A percentile compares a stretch with the other conserved stretches of the same genome.
Evolutionary conservation across 2,329 filamentous ascomycete genomes (phyloP).

Genomic region (Colletotrichum plurivorum): DNA sequence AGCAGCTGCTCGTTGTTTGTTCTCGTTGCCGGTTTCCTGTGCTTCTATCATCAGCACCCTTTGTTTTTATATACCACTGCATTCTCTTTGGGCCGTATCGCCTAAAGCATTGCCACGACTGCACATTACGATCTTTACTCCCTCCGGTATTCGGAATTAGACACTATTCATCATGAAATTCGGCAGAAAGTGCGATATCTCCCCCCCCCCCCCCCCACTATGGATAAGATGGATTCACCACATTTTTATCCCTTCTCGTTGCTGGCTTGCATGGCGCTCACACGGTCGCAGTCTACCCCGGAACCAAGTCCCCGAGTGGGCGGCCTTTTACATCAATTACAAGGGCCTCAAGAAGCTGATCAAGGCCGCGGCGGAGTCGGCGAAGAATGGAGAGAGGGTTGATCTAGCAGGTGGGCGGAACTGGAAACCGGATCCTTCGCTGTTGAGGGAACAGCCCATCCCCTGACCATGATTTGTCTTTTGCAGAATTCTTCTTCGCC

Average conservation of each 20-base stretch:
- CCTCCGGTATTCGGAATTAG: slow-evolving; percentile 24
- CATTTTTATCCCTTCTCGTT: not conserved
- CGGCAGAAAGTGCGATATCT: slow-evolving; percentile 66
- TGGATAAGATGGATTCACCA: slow-evolving; percentile 1
- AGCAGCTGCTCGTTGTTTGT: slow-evolving; percentile 21
- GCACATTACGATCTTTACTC: slow-evolving; percentile 30
- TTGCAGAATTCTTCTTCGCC: slow-evolving; percentile 93
- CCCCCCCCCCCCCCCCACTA: no score
- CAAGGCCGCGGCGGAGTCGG: slow-evolving; percentile 79
- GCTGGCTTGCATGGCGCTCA: slow-evolving; percentile 41
- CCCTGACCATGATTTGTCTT: slow-evolving; percentile 51
- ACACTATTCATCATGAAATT: slow-evolving; percentile 72
- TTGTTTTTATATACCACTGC: slow-evolving; percentile 14
- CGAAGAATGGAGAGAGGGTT: slow-evolving; percentile 78
- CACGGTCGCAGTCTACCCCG: slow-evolving; percentile 72
- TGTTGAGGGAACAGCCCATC: slow-evolving; percentile 48
- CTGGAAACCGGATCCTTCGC: slow-evolving; percentile 45
- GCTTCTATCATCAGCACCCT: slow-evolving; percentile 11
- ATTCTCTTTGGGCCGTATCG: slow-evolving; percentile 5
- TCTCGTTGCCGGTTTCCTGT: slow-evolving; percentile 8
- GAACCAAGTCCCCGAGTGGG: slow-evolving; percentile 91
- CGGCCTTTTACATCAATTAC: slow-evolving; percentile 88
- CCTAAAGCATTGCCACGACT: not conserved
- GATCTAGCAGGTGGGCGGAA: slow-evolving; percentile 88
- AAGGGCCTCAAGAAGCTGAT: slow-evolving; percentile 96